phyloP scores from a whole-genome alignment of 2,329 filamentous ascomycete genomes.

The Exophiala lecanii-corni region DNA sequence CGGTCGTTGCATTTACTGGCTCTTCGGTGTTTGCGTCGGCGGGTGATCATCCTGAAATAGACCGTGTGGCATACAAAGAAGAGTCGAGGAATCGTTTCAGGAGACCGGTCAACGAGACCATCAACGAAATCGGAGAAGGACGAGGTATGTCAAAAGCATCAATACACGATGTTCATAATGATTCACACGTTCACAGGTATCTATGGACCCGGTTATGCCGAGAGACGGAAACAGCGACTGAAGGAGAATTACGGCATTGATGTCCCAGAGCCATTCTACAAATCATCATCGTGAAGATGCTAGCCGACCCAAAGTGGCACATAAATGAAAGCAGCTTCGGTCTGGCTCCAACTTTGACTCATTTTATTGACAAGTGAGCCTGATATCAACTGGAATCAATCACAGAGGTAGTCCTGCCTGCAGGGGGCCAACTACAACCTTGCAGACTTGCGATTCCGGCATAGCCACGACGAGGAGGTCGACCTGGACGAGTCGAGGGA shows the following conservation, averaged over 20 bases:
- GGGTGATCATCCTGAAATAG: conserved; percentile 49
- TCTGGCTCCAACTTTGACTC: no score
- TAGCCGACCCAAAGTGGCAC: neutral
- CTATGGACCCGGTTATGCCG: conserved; percentile 73
- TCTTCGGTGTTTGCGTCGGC: conserved; percentile 53
- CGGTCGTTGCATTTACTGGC: conserved; percentile 64
- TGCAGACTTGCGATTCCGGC: no score
- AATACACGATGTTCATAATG: neutral
- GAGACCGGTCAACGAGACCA: conserved; percentile 70
- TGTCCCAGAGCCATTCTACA: conserved; percentile 57
- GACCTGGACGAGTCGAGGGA: no score
- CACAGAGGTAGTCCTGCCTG: no score
- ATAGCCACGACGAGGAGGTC: no score
- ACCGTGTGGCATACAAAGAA: conserved; percentile 71
- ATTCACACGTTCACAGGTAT: conserved; percentile 63
- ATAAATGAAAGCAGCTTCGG: no score
- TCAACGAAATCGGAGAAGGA: conserved; percentile 78
- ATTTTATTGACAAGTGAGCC: no score
- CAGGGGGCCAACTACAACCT: no score
- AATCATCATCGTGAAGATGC: conserved; percentile 10
- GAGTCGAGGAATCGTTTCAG: conserved; percentile 67
- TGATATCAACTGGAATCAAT: no score
- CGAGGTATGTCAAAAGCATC: conserved; percentile 60
- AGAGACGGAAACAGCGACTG: conserved; percentile 74
- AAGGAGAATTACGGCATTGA: conserved; percentile 86